Evolutionary conservation across 257 asterid species (phyloP).

Genomic region (Lavandula angustifolia): DNA sequence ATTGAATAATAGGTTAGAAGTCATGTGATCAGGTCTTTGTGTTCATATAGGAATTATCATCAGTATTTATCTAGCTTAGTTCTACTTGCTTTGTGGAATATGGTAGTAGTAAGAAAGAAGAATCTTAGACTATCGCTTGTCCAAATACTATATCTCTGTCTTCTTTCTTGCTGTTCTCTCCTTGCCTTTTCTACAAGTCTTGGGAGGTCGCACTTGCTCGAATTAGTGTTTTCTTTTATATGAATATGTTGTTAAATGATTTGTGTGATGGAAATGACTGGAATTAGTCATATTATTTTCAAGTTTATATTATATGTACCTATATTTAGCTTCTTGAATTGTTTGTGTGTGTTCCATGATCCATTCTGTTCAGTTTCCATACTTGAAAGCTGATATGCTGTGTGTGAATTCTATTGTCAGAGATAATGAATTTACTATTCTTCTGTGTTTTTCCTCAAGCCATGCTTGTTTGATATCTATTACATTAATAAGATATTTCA

Average conservation of each 20-base stretch:
- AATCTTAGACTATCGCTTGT: not conserved
- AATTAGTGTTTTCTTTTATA: not conserved
- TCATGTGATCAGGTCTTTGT: not conserved
- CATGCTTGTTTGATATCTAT: not conserved
- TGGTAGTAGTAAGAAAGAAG: not conserved
- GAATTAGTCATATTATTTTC: not conserved
- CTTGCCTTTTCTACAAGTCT: not conserved
- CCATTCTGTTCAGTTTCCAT: not conserved
- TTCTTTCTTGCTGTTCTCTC: not conserved
- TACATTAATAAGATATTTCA: not conserved
- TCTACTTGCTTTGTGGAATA: not conserved
- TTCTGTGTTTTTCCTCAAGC: not conserved
- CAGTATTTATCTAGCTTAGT: not conserved
- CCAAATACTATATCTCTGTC: not conserved
- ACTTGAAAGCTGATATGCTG: conserved; percentile 1
- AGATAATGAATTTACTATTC: not conserved
- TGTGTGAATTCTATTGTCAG: not conserved
- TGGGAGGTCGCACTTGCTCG: not conserved
- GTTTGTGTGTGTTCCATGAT: not conserved
- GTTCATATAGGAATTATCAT: not conserved
- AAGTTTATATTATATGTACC: not conserved
- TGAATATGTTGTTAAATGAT: not conserved
- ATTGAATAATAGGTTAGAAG: not conserved
- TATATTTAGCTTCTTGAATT: not conserved
- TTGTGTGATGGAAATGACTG: not conserved